A percentile compares a stretch with the other conserved stretches of the same genome.
Conservation (phyloP, 345 rosid species). For the Aquilaria yunnanensis region DNA sequence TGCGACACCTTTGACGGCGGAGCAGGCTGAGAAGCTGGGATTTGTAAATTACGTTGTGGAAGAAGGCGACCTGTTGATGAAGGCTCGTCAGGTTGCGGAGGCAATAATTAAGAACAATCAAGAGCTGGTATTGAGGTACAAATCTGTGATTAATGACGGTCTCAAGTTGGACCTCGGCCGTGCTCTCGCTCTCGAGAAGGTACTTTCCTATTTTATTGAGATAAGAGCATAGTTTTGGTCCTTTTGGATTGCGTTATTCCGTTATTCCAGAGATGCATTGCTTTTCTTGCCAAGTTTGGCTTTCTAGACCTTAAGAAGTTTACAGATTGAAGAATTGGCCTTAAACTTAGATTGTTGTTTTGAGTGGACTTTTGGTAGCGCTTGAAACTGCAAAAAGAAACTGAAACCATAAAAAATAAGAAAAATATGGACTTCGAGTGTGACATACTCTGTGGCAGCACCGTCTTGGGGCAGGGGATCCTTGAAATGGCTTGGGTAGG, state of each 20-base stretch:
- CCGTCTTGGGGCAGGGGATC: no score
- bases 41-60: conserved; percentile 83
- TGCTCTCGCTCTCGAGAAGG: conserved; percentile 88
- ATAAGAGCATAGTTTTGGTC: neutral
- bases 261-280: no score
- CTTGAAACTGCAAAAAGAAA: no score
- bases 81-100: conserved; percentile 60
- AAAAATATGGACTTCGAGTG: no score
- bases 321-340: no score
- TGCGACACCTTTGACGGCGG: conserved; percentile 61
- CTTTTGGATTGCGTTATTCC: neutral
- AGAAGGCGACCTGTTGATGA: conserved; percentile 47
- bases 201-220: conserved; percentile 6
- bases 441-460: no score
- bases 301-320: no score
- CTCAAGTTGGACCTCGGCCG: conserved; percentile 58
- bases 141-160: conserved; percentile 79
- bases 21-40: conserved; percentile 82
- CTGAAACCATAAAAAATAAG: no score
- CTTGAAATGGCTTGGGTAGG: no score
- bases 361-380: no score
- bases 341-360: no score
- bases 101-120: conserved; percentile 66
- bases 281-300: no score
- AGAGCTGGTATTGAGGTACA: conserved; percentile 70